Conservation (phyloP, 257 asterid genomes). For the Solanum virginianum region DNA sequence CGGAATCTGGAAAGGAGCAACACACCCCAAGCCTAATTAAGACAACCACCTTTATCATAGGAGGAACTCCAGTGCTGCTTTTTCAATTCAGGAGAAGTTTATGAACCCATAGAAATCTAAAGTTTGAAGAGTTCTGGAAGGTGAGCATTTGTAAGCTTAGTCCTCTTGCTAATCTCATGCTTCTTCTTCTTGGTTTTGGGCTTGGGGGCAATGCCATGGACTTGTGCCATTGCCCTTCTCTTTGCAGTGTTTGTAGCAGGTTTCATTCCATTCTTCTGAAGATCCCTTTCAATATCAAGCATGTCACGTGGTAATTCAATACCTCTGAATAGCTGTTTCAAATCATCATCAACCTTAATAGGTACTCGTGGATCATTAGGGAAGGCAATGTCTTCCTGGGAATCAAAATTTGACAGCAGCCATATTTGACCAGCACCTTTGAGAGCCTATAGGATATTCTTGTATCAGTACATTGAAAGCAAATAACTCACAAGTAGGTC, state of each 20-base stretch:
- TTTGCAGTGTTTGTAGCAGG: slow-evolving; percentile 72
- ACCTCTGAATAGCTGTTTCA: slow-evolving; percentile 48
- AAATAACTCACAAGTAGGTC: background rate
- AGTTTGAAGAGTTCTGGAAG: slow-evolving; percentile 72
- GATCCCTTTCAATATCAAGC: slow-evolving; percentile 71
- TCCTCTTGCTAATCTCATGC: slow-evolving; percentile 68
- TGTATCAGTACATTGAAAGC: background rate
- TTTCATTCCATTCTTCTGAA: slow-evolving; percentile 75
- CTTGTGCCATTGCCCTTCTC: slow-evolving; percentile 73
- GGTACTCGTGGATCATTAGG: slow-evolving; percentile 51
- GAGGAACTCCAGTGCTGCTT: background rate
- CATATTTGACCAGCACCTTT: slow-evolving; percentile 57
- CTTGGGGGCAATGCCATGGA: slow-evolving; percentile 48
- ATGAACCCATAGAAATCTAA: slow-evolving; percentile 23
- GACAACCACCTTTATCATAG: background rate
- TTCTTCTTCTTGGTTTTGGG: slow-evolving; percentile 75
- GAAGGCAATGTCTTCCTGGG: slow-evolving; percentile 72
- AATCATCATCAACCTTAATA: slow-evolving; percentile 57
- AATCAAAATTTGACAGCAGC: slow-evolving; percentile 58
- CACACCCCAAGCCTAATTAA: background rate
- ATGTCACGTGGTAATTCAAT: slow-evolving; percentile 71
- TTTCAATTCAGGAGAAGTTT: background rate
- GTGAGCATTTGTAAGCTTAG: slow-evolving; percentile 81
- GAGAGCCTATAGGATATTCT: slow-evolving; percentile 26
- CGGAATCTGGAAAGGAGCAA: background rate